phyloP scores from a whole-genome alignment of 805 yeast genomes.

The Wickerhamiella parazyma region DNA sequence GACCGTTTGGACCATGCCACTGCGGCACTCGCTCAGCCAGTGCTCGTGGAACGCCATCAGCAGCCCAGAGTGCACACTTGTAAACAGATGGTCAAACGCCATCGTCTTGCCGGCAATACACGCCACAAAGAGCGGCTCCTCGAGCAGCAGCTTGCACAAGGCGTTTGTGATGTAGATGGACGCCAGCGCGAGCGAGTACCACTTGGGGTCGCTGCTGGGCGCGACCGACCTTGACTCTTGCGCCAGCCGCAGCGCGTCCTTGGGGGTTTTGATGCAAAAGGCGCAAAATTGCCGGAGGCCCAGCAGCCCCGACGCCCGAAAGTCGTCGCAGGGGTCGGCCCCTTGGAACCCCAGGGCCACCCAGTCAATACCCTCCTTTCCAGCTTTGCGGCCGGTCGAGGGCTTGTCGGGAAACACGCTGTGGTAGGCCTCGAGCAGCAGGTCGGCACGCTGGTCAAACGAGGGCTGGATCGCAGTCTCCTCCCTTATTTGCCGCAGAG shows the following conservation, averaged over 20 bases:
- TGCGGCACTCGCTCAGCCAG: slow-evolving; percentile 18
- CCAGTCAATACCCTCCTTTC: slow-evolving; percentile 20
- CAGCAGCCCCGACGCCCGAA: slow-evolving; percentile 25
- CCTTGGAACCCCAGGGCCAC: slow-evolving; percentile 30
- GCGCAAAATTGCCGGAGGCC: slow-evolving; percentile 19
- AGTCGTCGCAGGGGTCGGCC: slow-evolving; percentile 27
- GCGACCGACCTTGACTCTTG: slow-evolving; percentile 20
- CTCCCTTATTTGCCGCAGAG: not conserved
- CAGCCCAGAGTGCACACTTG: slow-evolving; percentile 14
- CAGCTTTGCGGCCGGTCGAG: not conserved
- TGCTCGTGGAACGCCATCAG: slow-evolving; percentile 18
- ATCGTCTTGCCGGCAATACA: slow-evolving; percentile 6
- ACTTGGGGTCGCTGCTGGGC: slow-evolving; percentile 14
- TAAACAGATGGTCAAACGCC: slow-evolving; percentile 3
- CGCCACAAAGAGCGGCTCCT: slow-evolving; percentile 12
- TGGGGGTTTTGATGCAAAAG: slow-evolving; percentile 16
- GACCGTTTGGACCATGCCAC: slow-evolving; percentile 17
- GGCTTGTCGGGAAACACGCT: not conserved
- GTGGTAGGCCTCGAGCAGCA: not conserved
- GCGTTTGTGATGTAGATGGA: slow-evolving; percentile 22
- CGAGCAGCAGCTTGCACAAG: slow-evolving; percentile 10
- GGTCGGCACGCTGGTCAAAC: not conserved
- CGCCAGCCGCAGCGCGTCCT: slow-evolving; percentile 11
- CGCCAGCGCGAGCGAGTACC: slow-evolving; percentile 26
- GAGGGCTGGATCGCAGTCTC: not conserved